These are phyloP conservation scores for Ilyonectria sp. DNA, from an alignment of 2,329 filamentous ascomycete genomes.

Conservation along the genomic window DNA sequence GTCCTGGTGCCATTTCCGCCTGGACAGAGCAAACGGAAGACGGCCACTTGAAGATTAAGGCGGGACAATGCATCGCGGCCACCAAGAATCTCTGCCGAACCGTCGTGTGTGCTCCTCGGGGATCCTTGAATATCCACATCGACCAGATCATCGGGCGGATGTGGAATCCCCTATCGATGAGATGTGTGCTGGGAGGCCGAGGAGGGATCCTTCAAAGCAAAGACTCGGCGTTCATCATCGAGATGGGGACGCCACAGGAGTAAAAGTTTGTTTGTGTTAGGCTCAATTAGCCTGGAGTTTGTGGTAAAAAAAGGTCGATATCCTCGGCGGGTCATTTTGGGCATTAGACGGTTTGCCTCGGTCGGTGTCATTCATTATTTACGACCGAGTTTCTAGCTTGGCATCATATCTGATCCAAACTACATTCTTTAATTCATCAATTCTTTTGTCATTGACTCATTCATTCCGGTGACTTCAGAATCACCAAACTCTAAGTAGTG, in stretches of 20 bases:
- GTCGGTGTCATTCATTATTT: too few species aligned
- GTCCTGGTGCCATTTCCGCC: slow-evolving; percentile 36
- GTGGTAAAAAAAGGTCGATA: not conserved
- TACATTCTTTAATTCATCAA: not conserved
- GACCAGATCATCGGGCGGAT: slow-evolving; percentile 36
- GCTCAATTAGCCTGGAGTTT: not conserved
- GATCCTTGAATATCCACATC: slow-evolving; percentile 12
- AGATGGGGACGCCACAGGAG: slow-evolving; percentile 24
- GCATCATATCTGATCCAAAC: not conserved
- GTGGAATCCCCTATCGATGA: slow-evolving; percentile 43
- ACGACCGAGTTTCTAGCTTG: not conserved
- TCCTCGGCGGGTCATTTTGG: not conserved
- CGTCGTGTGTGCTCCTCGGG: slow-evolving; percentile 35
- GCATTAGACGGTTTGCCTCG: not conserved
- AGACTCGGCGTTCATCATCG: slow-evolving; percentile 36
- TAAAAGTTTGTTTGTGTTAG: too few species aligned
- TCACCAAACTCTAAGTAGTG: too few species aligned
- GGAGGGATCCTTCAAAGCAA: slow-evolving; percentile 42
- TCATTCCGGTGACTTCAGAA: too few species aligned
- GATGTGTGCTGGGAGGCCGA: slow-evolving; percentile 40
- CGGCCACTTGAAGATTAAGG: slow-evolving; percentile 23
- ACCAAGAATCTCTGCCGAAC: slow-evolving; percentile 31
- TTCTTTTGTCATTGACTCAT: not conserved
- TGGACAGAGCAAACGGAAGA: slow-evolving; percentile 27
- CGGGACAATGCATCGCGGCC: slow-evolving; percentile 33